A percentile compares a stretch with the other conserved stretches of the same genome.
These are phyloP conservation scores for Dendryphion nanum DNA, from an alignment of 2,329 filamentous ascomycete species.

Conservation along the genomic window DNA sequence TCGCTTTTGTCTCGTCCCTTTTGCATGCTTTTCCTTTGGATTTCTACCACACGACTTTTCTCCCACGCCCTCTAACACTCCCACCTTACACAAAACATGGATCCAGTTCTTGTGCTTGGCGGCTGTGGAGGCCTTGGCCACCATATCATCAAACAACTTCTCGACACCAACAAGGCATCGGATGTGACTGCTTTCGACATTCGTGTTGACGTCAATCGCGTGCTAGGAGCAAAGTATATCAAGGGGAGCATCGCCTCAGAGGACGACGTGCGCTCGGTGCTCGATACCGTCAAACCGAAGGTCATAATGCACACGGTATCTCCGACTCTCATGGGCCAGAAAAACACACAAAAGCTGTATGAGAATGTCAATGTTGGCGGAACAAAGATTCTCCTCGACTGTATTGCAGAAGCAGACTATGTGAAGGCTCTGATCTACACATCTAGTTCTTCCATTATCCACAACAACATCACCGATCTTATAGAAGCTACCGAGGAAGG, in stretches of 20 bases:
- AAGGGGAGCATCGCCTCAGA: conserved; percentile 6
- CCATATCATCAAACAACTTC: conserved; percentile 14
- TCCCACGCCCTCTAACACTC: background rate
- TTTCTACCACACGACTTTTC: background rate
- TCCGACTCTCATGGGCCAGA: conserved; percentile 3
- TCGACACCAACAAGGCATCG: conserved; percentile 7
- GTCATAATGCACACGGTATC: conserved; percentile 15
- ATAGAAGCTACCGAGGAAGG: conserved; percentile 11
- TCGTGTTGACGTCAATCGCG: conserved; percentile 8
- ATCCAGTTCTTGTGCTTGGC: conserved; percentile 14
- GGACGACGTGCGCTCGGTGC: conserved; percentile 2
- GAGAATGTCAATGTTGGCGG: conserved; percentile 9
- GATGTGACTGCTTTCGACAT: conserved; percentile 10
- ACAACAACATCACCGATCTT: conserved; percentile 12
- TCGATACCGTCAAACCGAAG: conserved; percentile 5
- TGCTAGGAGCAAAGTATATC: conserved; percentile 6
- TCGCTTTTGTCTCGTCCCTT: background rate
- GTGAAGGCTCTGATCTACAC: conserved; percentile 17
- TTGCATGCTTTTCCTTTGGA: background rate
- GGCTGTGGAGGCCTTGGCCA: conserved; percentile 18
- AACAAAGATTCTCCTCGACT: conserved; percentile 10
- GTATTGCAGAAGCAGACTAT: conserved; percentile 5
- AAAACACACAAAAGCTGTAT: conserved; percentile 4
- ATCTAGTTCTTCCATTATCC: conserved; percentile 17
- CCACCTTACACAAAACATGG: background rate